Evolutionary conservation across 768 basidiomycete genomes (phyloP).

Genomic region (Lyophyllum semitale): DNA sequence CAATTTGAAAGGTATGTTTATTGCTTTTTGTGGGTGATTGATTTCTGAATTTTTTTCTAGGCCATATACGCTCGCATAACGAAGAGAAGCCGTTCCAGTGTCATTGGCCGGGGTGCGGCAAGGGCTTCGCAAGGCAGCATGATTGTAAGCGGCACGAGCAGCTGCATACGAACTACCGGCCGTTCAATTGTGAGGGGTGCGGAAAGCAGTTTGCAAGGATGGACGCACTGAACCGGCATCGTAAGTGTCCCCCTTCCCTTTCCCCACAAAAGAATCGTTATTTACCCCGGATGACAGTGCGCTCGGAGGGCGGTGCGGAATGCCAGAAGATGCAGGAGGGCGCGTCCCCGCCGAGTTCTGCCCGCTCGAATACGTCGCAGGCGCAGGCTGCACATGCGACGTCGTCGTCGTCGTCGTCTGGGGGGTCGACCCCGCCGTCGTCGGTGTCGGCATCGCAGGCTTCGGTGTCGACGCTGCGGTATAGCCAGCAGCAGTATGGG

Average conservation of each 20-base stretch:
- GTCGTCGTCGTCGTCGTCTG: neutral
- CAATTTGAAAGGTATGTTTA: conserved; percentile 78
- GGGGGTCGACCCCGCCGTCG: neutral
- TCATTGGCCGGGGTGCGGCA: conserved; percentile 92
- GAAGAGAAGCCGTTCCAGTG: conserved; percentile 96
- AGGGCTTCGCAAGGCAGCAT: conserved; percentile 92
- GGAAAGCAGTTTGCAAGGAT: conserved; percentile 91
- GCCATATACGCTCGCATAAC: conserved; percentile 93
- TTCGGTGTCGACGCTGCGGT: neutral
- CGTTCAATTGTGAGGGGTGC: conserved; percentile 93
- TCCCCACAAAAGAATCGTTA: neutral
- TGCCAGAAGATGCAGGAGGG: conserved; percentile 50
- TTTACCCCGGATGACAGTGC: conserved; percentile 43
- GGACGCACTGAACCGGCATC: conserved; percentile 92
- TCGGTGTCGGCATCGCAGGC: conserved; percentile 1
- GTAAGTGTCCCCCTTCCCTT: conserved; percentile 48
- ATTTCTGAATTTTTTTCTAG: conserved; percentile 30
- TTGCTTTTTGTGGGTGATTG: neutral
- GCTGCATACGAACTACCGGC: conserved; percentile 88
- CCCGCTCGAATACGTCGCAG: neutral
- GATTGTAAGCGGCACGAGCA: conserved; percentile 98
- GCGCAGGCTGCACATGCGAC: neutral
- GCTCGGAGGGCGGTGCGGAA: conserved; percentile 82
- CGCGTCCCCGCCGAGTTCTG: neutral
- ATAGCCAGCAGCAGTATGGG: neutral